Conservation (phyloP, 495 filamentous ascomycete genomes). For the Penicillium canariense region DNA sequence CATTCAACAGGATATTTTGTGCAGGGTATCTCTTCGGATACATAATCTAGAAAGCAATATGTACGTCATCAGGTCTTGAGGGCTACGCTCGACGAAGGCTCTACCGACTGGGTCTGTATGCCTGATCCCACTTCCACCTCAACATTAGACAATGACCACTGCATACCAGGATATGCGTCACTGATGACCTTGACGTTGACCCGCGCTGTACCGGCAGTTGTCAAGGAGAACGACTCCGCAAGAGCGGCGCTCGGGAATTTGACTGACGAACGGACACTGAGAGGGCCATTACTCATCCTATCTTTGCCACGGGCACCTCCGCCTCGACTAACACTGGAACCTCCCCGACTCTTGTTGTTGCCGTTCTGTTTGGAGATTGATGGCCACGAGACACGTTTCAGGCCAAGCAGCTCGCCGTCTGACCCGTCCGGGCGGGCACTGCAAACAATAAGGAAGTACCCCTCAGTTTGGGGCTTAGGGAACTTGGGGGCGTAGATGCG, state of each 20-base stretch:
- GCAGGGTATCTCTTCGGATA: too few relatives aligned
- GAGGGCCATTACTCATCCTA: slow-evolving; percentile 6
- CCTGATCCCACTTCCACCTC: slow-evolving; percentile 21
- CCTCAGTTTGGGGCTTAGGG: slow-evolving; percentile 93
- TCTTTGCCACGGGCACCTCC: slow-evolving; percentile 19
- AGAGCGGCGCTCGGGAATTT: slow-evolving; percentile 56
- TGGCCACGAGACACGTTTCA: slow-evolving; percentile 83
- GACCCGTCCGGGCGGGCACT: slow-evolving; percentile 48
- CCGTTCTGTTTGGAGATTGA: slow-evolving; percentile 27
- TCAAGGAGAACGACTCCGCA: slow-evolving; percentile 17
- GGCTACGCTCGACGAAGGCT: slow-evolving; percentile 24
- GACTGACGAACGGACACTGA: slow-evolving; percentile 45
- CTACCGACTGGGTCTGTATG: slow-evolving; percentile 21
- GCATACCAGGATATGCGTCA: slow-evolving; percentile 83
- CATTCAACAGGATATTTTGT: too few relatives aligned
- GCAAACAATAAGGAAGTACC: slow-evolving; percentile 78
- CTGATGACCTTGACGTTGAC: slow-evolving; percentile 74
- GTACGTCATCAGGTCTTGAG: slow-evolving; percentile 13
- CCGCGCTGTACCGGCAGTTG: slow-evolving; percentile 26
- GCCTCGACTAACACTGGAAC: slow-evolving; percentile 25
- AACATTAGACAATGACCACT: slow-evolving; percentile 50
- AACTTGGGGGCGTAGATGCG: slow-evolving; percentile 82
- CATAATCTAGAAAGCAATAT: neutral
- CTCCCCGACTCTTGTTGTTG: slow-evolving; percentile 19
- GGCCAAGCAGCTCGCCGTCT: slow-evolving; percentile 72